These are phyloP conservation scores for Remersonia thermophila DNA, from an alignment of 2,329 filamentous ascomycete genomes.

Conservation along the genomic window DNA sequence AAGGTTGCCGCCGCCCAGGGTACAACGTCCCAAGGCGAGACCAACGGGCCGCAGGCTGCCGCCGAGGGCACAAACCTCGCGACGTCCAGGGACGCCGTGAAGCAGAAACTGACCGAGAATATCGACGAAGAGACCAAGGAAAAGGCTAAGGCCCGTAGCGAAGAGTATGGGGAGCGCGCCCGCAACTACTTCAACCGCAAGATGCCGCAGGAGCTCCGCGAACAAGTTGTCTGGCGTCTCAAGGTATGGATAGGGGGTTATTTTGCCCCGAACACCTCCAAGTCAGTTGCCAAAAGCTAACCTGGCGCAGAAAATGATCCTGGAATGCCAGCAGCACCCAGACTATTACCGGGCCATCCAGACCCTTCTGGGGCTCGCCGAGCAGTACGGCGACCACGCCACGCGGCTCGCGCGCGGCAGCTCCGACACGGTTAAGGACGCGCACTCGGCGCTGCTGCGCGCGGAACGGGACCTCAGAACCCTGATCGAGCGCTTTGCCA, in stretches of 20 bases:
- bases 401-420: conserved; percentile 52
- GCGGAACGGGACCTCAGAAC: conserved; percentile 73
- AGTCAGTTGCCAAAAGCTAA: no score
- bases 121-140: conserved; percentile 52
- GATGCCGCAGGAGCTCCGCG: conserved; percentile 82
- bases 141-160: conserved; percentile 27
- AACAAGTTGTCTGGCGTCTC: conserved; percentile 81
- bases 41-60: conserved; percentile 40
- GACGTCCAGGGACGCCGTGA: conserved; percentile 31
- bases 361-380: conserved; percentile 71
- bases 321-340: conserved; percentile 89
- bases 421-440: conserved; percentile 58
- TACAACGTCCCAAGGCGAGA: conserved; percentile 43
- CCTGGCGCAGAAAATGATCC: conserved; percentile 67
- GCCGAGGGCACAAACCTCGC: conserved; percentile 34
- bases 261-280: no score
- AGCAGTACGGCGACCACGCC: conserved; percentile 70
- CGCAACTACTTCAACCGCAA: conserved; percentile 73
- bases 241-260: no score
- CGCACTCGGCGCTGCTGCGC: conserved; percentile 52
- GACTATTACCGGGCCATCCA: conserved; percentile 90
- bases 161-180: conserved; percentile 30
- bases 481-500: conserved; percentile 89
- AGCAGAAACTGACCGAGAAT: conserved; percentile 49
- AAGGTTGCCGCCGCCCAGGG: conserved; percentile 48